Percentiles rank a stretch among this genome's conserved stretches.
Conservation (phyloP, 768 basidiomycete genomes). For the Amanita rubescens region DNA sequence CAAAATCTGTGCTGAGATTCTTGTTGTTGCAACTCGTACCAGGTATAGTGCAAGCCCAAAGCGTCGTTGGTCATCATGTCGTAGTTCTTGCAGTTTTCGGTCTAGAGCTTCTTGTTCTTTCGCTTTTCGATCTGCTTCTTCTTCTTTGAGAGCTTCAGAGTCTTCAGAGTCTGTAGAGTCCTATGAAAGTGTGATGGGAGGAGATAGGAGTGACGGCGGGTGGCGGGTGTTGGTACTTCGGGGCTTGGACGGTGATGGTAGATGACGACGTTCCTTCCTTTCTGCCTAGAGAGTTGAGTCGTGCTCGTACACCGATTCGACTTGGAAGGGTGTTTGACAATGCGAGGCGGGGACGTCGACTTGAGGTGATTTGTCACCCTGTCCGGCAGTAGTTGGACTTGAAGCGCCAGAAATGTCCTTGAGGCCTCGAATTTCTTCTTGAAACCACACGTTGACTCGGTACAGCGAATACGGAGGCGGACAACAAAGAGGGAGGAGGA, state of each 20-base stretch:
- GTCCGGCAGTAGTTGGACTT: conserved; percentile 37
- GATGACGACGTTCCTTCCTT: conserved; percentile 64
- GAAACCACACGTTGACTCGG: conserved; percentile 75
- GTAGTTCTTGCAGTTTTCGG: conserved; percentile 60
- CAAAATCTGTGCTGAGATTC: conserved; percentile 7
- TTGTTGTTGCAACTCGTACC: conserved; percentile 12
- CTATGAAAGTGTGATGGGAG: conserved; percentile 41
- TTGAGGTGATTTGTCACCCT: conserved; percentile 18
- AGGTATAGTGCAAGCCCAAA: conserved; percentile 34
- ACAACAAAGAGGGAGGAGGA: no score
- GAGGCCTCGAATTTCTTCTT: conserved; percentile 76
- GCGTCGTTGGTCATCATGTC: conserved; percentile 71
- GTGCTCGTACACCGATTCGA: conserved; percentile 60
- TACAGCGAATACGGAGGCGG: conserved; percentile 82
- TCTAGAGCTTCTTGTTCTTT: conserved; percentile 66
- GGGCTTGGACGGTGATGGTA: conserved; percentile 58
- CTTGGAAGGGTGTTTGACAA: conserved; percentile 34
- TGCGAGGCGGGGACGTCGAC: conserved; percentile 29
- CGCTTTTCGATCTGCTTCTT: conserved; percentile 57
- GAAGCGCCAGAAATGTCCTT: conserved; percentile 61
- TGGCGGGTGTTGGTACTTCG: conserved; percentile 30
- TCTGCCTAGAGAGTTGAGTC: conserved; percentile 59
- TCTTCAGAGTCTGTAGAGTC: conserved; percentile 48
- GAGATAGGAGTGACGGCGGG: conserved; percentile 43
- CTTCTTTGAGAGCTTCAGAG: conserved; percentile 56